phyloP scores from a whole-genome alignment of 1,284 basidiomycete species.

The Phlebopus sp. region DNA sequence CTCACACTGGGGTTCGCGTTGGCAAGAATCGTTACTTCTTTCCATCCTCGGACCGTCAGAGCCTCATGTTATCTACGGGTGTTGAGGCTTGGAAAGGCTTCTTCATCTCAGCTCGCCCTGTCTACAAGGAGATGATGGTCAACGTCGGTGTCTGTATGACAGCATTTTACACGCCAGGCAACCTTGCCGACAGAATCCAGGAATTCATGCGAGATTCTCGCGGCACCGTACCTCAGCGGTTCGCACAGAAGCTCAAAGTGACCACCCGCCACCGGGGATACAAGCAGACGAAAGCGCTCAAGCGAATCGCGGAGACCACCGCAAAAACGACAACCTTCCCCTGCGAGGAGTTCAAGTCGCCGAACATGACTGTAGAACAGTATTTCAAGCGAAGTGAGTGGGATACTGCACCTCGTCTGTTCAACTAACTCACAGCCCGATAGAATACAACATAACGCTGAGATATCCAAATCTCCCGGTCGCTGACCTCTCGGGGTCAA shows the following conservation, averaged over 20 bases:
- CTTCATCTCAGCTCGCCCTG: slow-evolving; percentile 62
- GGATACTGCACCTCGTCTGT: neutral
- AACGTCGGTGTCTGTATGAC: slow-evolving; percentile 75
- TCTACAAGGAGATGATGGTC: slow-evolving; percentile 65
- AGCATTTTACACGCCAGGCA: slow-evolving; percentile 64
- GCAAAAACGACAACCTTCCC: slow-evolving; percentile 50
- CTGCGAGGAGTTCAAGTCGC: slow-evolving; percentile 49
- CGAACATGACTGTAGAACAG: slow-evolving; percentile 51
- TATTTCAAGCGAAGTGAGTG: slow-evolving; percentile 65
- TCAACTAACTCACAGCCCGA: neutral
- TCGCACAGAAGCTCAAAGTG: slow-evolving; percentile 55
- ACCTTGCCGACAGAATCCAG: slow-evolving; percentile 53
- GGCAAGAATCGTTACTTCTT: slow-evolving; percentile 68
- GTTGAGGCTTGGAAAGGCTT: slow-evolving; percentile 64
- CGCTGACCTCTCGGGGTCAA: slow-evolving; percentile 49
- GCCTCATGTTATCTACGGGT: slow-evolving; percentile 41
- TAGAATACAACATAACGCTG: slow-evolving; percentile 59
- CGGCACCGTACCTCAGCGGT: slow-evolving; percentile 47
- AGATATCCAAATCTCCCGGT: slow-evolving; percentile 56
- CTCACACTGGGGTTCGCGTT: slow-evolving; percentile 52
- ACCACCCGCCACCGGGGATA: slow-evolving; percentile 56
- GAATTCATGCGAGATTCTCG: slow-evolving; percentile 42
- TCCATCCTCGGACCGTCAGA: slow-evolving; percentile 24
- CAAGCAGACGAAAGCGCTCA: slow-evolving; percentile 48
- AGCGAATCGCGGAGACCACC: slow-evolving; percentile 41